These are phyloP conservation scores for Gloeophyllum trabeum DNA, from an alignment of 768 basidiomycete genomes.

Conservation along the genomic window DNA sequence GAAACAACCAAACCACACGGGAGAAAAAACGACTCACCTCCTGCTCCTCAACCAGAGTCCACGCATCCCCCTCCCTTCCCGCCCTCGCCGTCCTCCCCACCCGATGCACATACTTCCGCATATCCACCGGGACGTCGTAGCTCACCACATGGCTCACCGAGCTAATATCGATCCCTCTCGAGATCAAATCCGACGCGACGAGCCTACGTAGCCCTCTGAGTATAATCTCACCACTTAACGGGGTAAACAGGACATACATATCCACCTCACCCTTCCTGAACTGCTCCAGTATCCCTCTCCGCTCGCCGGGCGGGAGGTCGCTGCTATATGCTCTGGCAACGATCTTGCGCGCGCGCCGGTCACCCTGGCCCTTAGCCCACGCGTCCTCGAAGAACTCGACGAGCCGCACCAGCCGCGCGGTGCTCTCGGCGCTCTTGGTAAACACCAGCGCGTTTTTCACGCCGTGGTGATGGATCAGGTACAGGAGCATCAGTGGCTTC, in stretches of 20 bases:
- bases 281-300: conserved; percentile 65
- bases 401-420: conserved; percentile 67
- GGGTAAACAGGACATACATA: conserved; percentile 41
- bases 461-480: conserved; percentile 57
- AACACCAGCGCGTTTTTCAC: conserved; percentile 78
- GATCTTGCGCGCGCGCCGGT: conserved; percentile 16
- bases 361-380: conserved; percentile 9
- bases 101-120: conserved; percentile 96
- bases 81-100: conserved; percentile 95
- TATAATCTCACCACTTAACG: conserved; percentile 1
- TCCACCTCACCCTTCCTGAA: conserved; percentile 78
- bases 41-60: conserved; percentile 94
- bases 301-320: conserved; percentile 63
- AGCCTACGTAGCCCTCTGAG: conserved; percentile 35
- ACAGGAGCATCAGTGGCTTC: conserved; percentile 85
- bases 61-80: conserved; percentile 79
- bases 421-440: conserved; percentile 94
- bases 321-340: conserved; percentile 75
- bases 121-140: conserved; percentile 95
- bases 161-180: conserved; percentile 91
- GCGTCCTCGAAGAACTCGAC: conserved; percentile 54
- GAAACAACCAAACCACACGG: background rate
- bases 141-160: conserved; percentile 89
- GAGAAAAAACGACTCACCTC: conserved; percentile 35
- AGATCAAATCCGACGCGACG: conserved; percentile 93